Evolutionary conservation across 768 basidiomycete genomes (phyloP).

Genomic region (Russula abietina): DNA sequence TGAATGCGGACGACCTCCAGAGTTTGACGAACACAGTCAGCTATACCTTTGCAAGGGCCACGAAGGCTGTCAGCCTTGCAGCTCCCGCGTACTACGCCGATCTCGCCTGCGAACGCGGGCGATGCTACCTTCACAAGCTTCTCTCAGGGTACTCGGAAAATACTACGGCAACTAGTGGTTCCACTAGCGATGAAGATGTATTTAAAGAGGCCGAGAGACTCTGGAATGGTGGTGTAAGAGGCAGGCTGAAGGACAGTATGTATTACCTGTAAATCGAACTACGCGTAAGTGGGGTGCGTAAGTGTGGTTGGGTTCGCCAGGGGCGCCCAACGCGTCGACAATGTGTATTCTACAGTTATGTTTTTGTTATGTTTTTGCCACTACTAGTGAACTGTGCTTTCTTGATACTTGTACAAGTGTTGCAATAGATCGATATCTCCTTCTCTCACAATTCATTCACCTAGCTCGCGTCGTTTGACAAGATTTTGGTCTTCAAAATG

Average conservation of each 20-base stretch:
- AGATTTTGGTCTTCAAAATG: not conserved
- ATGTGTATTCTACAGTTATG: not conserved
- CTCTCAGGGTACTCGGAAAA: conserved; percentile 38
- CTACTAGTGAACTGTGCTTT: not conserved
- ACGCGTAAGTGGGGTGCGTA: not conserved
- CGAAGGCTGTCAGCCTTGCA: conserved; percentile 44
- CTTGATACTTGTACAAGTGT: not conserved
- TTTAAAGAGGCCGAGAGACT: conserved; percentile 45
- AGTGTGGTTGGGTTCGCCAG: not conserved
- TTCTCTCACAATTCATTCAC: not conserved
- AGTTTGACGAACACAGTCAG: conserved; percentile 48
- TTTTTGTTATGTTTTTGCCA: not conserved
- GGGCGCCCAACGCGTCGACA: not conserved
- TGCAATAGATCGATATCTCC: not conserved
- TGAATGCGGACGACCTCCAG: conserved; percentile 47
- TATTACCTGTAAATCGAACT: conserved; percentile 51
- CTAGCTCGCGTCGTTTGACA: not conserved
- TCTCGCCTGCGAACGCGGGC: conserved; percentile 47
- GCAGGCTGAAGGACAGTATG: conserved; percentile 61
- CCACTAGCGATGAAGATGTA: conserved; percentile 43
- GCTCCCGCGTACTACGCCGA: conserved; percentile 45
- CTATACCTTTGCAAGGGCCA: conserved; percentile 57
- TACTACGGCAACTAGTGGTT: conserved; percentile 34
- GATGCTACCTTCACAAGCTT: conserved; percentile 47
- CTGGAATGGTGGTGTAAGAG: conserved; percentile 55